These are phyloP conservation scores for Chalara sp. DNA, from an alignment of 2,329 filamentous ascomycete species.

Conservation along the genomic window DNA sequence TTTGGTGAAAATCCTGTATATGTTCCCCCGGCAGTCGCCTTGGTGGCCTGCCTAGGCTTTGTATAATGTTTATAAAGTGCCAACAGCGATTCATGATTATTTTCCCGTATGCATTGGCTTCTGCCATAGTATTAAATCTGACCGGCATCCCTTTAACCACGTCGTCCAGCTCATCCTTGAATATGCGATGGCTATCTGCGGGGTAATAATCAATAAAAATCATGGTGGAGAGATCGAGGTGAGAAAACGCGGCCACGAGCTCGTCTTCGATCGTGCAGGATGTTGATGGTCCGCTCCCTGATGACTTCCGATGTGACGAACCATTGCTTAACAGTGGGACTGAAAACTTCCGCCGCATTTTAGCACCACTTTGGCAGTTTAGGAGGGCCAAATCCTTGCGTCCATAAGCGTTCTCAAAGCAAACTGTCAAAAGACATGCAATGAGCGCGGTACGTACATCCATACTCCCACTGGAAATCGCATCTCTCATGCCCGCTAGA, in stretches of 20 bases:
- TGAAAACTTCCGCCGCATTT: conserved; percentile 23
- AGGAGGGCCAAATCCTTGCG: conserved; percentile 51
- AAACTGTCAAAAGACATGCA: no score
- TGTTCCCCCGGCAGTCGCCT: no score
- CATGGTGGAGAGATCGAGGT: conserved; percentile 54
- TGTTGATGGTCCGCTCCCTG: neutral
- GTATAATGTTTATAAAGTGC: no score
- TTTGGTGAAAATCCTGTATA: no score
- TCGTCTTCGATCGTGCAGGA: conserved; percentile 32
- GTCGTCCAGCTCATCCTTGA: neutral
- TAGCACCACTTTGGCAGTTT: conserved; percentile 50
- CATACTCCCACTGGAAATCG: no score
- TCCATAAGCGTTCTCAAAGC: conserved; percentile 39
- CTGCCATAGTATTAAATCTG: no score
- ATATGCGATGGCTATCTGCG: conserved; percentile 25
- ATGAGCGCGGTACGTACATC: no score
- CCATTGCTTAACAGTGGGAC: conserved; percentile 40
- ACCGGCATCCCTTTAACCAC: neutral
- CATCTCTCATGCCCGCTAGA: no score
- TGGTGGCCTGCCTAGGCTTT: no score
- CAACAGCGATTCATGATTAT: no score
- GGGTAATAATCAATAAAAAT: conserved; percentile 61
- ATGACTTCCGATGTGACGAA: conserved; percentile 28
- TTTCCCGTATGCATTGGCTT: no score
- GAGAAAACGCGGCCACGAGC: conserved; percentile 52